Evolutionary conservation across 129 eudicot genomes (phyloP).

Genomic region (Arctium lappa): DNA sequence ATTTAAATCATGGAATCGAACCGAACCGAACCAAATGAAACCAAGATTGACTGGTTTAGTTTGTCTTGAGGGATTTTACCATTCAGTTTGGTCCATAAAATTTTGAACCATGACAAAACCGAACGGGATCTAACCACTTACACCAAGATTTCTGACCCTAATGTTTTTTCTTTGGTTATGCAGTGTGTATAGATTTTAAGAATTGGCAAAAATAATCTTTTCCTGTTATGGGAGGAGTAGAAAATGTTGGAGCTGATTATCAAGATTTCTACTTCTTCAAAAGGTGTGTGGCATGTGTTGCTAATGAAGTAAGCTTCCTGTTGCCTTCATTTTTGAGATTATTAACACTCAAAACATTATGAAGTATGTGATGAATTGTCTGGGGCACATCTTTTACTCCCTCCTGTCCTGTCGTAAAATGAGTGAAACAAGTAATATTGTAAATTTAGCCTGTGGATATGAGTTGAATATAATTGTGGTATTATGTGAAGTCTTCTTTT

Average conservation of each 20-base stretch:
- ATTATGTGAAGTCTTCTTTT: slow-evolving; percentile 2
- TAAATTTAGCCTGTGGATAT: slow-evolving; percentile 12
- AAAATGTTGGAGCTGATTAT: slow-evolving; percentile 15
- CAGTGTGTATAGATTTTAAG: slow-evolving; percentile 22
- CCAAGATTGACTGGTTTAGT: neutral
- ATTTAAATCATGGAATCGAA: neutral
- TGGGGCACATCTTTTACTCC: neutral
- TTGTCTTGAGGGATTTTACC: neutral
- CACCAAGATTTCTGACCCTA: neutral
- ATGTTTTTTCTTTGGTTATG: slow-evolving; percentile 1
- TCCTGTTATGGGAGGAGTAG: slow-evolving; percentile 27
- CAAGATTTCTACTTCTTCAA: slow-evolving; percentile 7
- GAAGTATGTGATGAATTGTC: neutral
- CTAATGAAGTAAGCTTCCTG: neutral
- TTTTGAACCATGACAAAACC: neutral
- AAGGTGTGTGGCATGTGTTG: slow-evolving; percentile 32
- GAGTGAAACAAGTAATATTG: slow-evolving; percentile 24
- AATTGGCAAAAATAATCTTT: slow-evolving; percentile 18
- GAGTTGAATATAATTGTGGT: slow-evolving; percentile 6
- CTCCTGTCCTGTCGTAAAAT: neutral
- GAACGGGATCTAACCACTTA: neutral
- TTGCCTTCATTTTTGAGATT: slow-evolving; percentile 1
- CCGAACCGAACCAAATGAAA: neutral
- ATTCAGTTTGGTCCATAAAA: neutral
- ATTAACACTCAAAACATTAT: slow-evolving; percentile 7